Evolutionary conservation across 1,284 basidiomycete genomes (phyloP), one percentile per base, ranked within the genome.

Genomic region (Cutaneotrichosporon mucoides): DNA sequence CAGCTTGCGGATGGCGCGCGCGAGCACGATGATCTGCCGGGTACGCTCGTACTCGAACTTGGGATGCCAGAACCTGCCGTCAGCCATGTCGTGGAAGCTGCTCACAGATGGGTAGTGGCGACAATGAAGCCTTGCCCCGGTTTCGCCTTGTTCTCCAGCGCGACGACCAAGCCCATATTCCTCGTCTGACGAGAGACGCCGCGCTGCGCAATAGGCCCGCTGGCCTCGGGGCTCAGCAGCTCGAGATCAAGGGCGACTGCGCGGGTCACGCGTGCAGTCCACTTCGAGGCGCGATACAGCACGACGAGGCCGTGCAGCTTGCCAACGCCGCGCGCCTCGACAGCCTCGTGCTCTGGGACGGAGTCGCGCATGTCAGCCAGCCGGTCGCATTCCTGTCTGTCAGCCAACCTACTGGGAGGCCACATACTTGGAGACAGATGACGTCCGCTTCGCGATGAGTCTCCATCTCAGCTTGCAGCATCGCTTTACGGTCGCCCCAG

Each of bases 31-130:
- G 0, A 77, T 75, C 66, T 84, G 83, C 10, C 94, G 85, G 34
- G 86, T 82, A 51, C 94, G 84, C 78, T 99, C 95, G 74, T 97
- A 98, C 0, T 85, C 84, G 71, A 89, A 92, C 87, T 83, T 85
- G 6, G 93, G 92, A 76, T 96, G 92, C 94, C 94, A 97, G 77
- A 98, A 97, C 6, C 76, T 78, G 56, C 12, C 6, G 16, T 35
- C 13, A 53, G 37, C 33, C 33, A 13, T 16, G 34, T 9, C n/a
- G 4, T 3, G 35, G 33, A 45, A 12, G 13, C 10, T 37, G 13
- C 33, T 38, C 50, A 77, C 78, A 79, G 63, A 69, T 79, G 75
- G 88, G 82, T 80, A 88, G 86, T 91, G 10, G 90, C 83, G 2
- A 85, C 80, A 7, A 82, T 79, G 16, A 94, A 82, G 64, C 76